Conservation (phyloP, 2,329 filamentous ascomycete genomes). For the Colletotrichum chrysophilum region DNA sequence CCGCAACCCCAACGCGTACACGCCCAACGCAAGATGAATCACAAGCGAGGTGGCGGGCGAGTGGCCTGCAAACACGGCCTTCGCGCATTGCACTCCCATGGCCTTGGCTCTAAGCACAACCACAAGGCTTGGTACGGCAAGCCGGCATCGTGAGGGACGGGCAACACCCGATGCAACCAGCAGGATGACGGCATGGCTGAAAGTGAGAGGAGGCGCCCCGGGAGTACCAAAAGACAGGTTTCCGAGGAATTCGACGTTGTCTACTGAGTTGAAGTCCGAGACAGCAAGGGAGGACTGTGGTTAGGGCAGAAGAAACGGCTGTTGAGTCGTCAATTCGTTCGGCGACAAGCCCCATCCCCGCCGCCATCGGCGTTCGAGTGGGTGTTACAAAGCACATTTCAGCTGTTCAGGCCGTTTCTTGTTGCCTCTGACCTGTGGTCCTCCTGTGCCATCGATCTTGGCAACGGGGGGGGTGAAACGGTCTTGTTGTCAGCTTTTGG, state of each 20-base stretch:
- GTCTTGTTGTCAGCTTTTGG: background rate
- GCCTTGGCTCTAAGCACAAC: background rate
- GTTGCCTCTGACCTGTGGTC: background rate
- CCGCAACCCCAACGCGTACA: background rate
- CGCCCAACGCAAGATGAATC: background rate
- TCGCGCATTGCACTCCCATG: background rate
- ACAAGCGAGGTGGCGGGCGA: constrained; percentile 7
- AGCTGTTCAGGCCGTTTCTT: background rate
- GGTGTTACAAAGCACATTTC: background rate
- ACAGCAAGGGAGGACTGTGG: background rate
- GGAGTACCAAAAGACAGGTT: background rate
- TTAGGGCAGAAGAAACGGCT: background rate
- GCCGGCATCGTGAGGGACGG: constrained; percentile 15
- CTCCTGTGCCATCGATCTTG: background rate
- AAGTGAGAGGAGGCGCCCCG: background rate
- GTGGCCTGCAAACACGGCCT: background rate
- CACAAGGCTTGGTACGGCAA: constrained; percentile 18
- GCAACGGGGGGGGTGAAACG: constrained; percentile 10
- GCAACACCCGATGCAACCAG: background rate
- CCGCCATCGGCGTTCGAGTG: background rate
- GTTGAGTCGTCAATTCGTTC: background rate
- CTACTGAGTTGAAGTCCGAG: background rate
- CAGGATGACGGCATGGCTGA: constrained; percentile 8
- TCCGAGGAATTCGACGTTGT: background rate
- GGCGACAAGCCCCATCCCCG: background rate